A percentile compares a stretch with the other conserved stretches of the same genome.
phyloP scores from a whole-genome alignment of 169 alveolate species.

The Plasmodium knowlesi region DNA sequence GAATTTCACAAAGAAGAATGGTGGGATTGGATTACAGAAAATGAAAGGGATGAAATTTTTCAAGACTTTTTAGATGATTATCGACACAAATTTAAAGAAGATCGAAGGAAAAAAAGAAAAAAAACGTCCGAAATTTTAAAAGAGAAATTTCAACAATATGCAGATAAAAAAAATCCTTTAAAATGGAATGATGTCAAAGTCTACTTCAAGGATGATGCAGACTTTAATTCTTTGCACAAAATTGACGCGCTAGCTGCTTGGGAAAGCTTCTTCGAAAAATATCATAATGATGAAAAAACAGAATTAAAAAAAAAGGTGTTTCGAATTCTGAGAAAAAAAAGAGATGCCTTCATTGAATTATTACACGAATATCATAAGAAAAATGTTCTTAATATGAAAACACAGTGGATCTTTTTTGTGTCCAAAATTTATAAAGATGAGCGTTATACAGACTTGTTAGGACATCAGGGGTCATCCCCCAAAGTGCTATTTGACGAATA shows the following conservation, averaged over 20 bases:
- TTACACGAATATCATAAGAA: slow-evolving; percentile 78
- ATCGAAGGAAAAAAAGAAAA: slow-evolving; percentile 74
- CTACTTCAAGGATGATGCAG: slow-evolving; percentile 75
- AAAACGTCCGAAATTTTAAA: slow-evolving; percentile 75
- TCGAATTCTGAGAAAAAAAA: slow-evolving; percentile 82
- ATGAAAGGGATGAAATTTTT: slow-evolving; percentile 84
- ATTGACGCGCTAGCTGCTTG: slow-evolving; percentile 81
- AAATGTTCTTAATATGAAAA: slow-evolving; percentile 58
- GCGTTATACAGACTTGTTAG: slow-evolving; percentile 73
- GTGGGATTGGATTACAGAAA: slow-evolving; percentile 88
- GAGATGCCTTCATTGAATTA: slow-evolving; percentile 82
- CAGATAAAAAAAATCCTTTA: slow-evolving; percentile 61
- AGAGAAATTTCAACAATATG: slow-evolving; percentile 75
- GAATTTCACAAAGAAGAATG: slow-evolving; percentile 84
- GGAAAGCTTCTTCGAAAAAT: slow-evolving; percentile 78
- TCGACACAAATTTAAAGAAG: slow-evolving; percentile 77
- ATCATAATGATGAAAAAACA: slow-evolving; percentile 69
- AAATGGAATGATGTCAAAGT: slow-evolving; percentile 79
- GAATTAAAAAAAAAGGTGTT: slow-evolving; percentile 77
- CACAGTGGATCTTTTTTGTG: slow-evolving; percentile 72
- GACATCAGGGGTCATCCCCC: slow-evolving; percentile 79
- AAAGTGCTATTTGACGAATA: slow-evolving; percentile 77
- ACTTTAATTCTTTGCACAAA: slow-evolving; percentile 79
- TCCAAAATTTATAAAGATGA: slow-evolving; percentile 73
- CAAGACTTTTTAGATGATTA: slow-evolving; percentile 85